These are phyloP conservation scores for Fraxinus latifolia DNA, from an alignment of 305 asterid species.

Conservation along the genomic window DNA sequence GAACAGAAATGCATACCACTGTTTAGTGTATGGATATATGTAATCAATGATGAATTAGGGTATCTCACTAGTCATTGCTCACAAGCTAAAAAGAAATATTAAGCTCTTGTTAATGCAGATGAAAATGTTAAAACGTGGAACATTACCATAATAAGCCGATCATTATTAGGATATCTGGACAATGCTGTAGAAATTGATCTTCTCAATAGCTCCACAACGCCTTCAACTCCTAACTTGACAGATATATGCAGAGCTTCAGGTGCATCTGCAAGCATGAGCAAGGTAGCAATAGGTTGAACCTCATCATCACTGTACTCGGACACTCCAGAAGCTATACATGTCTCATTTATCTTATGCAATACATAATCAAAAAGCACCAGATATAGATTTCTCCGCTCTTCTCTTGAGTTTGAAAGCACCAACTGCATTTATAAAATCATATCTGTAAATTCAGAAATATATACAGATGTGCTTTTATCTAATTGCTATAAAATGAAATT, in stretches of 20 bases:
- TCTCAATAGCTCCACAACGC: conserved; percentile 77
- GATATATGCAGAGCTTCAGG: conserved; percentile 95
- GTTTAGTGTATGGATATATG: conserved; percentile 4
- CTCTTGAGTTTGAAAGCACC: conserved; percentile 85
- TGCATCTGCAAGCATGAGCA: conserved; percentile 95
- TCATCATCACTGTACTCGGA: conserved; percentile 92
- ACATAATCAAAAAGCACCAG: conserved; percentile 94
- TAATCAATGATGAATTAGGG: conserved; percentile 7
- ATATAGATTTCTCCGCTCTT: conserved; percentile 83
- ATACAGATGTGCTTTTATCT: conserved; percentile 7
- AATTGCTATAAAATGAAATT: conserved; percentile 9
- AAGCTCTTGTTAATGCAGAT: conserved; percentile 14
- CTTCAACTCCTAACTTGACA: conserved; percentile 91
- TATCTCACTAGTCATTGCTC: conserved; percentile 17
- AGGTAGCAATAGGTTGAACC: conserved; percentile 87
- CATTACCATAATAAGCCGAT: conserved; percentile 75
- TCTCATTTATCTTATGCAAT: conserved; percentile 80
- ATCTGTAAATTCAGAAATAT: conserved; percentile 23
- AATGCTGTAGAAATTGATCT: conserved; percentile 79
- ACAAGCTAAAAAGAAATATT: conserved; percentile 16
- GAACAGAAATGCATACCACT: background rate
- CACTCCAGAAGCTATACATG: conserved; percentile 66
- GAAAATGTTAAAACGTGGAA: conserved; percentile 26
- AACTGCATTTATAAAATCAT: conserved; percentile 54
- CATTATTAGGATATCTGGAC: conserved; percentile 84